Base-by-base conservation (phyloP, 164 flowering plant species). In the Vitis rupestris region DNA sequence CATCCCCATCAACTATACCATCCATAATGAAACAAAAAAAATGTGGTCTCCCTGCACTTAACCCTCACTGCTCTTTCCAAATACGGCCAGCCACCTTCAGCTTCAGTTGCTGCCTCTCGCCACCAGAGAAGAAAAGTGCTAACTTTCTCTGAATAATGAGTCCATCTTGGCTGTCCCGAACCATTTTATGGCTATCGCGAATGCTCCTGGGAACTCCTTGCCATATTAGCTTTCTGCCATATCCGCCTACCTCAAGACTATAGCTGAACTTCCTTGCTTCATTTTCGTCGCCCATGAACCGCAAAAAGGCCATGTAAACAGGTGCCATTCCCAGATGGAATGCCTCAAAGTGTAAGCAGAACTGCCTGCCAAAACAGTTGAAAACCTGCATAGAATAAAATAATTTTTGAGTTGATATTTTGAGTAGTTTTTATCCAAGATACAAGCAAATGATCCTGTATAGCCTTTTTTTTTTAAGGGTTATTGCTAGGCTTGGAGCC, bases 321-420 rank as follows among this genome's bases (percentile, higher is more conserved):
- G 95, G 95, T 30, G 88, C 82, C 72, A 53, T 80, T 51, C 87
- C 95, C 51, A 84, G 57, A 15, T 77, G 81, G 70, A 90, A 88
- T 17, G 92, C 91, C 79, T 90, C 92, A 65, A 90, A 90, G 63
- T 90, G 94, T 60, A 90, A 79, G 79, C 91, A 90, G 69, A 90
- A 87, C 37, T 88, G 83, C 48, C 82, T 74, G 8, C 87, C 90
- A 62, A 80, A 87, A 59, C 91, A 90, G 69, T 88, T 87, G 62
- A 90, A 88, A 57, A 90, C 84, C 95, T 88, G 84, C 59, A 83
- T 15, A 16, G 59, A 16, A 53, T 50, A n/a, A 11, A 17, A 65
- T 7, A 50, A 59, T 59, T 30, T 23, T 50, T 29, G 27, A 17
- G 29, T 9, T 4, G 27, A 23, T 23, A 23, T 23, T 1, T 23